A percentile compares a stretch with the other conserved stretches of the same genome.
These are phyloP conservation scores for Trichoderma cornu-damae DNA, from an alignment of 2,329 filamentous ascomycete species.

Conservation along the genomic window DNA sequence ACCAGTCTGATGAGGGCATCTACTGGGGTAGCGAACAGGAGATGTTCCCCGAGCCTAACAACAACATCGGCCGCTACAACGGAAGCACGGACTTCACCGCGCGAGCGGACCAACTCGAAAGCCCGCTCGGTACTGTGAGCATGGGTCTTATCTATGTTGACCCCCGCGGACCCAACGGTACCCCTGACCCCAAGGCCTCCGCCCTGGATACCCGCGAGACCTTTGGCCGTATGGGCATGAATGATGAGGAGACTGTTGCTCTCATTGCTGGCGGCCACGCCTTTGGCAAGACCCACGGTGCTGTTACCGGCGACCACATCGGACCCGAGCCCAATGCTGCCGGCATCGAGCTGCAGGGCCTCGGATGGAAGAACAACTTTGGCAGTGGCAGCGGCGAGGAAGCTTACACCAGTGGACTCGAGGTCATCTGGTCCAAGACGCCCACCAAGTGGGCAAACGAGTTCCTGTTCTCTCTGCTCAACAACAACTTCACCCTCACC, in stretches of 20 bases:
- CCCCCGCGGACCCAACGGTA: conserved; percentile 68
- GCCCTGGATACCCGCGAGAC: conserved; percentile 67
- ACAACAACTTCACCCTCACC: conserved; percentile 69
- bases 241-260: conserved; percentile 73
- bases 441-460: conserved; percentile 51
- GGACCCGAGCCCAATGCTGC: conserved; percentile 63
- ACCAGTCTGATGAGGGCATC: conserved; percentile 67
- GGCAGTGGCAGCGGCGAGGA: conserved; percentile 61
- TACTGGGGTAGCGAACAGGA: conserved; percentile 71
- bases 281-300: conserved; percentile 76
- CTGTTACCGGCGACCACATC: conserved; percentile 53
- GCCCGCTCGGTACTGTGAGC: conserved; percentile 57
- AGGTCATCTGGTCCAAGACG: conserved; percentile 72
- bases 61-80: conserved; percentile 66
- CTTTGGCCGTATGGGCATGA: conserved; percentile 76
- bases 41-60: conserved; percentile 50
- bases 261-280: conserved; percentile 72
- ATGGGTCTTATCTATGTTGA: conserved; percentile 81
- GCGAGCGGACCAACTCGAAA: conserved; percentile 54
- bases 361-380: conserved; percentile 65
- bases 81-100: conserved; percentile 50
- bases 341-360: conserved; percentile 57
- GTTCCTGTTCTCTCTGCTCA: conserved; percentile 70
- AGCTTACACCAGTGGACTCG: conserved; percentile 67
- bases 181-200: conserved; percentile 62